Evolutionary conservation across 2,329 filamentous ascomycete genomes (phyloP), one percentile per base, ranked within the genome.

Genomic region (Annulohypoxylon truncatum): DNA sequence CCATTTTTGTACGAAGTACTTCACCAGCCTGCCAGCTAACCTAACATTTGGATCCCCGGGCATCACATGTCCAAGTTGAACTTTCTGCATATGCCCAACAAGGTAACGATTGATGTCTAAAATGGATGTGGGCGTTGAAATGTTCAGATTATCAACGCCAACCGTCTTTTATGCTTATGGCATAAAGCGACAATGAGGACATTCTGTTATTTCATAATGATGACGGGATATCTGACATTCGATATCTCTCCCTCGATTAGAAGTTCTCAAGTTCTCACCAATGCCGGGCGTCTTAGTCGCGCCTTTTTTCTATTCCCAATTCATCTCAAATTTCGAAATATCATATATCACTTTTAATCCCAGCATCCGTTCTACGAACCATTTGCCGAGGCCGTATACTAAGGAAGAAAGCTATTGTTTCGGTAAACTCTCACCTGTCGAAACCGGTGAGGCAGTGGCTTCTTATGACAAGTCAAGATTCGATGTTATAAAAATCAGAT

Each of bases 281-380:
- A 44, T 61, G 57, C 50, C 47, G 52, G 51, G 24, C n/a, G 22
- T 44, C 50, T 58, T 44, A 50, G 47, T 40, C 26, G 47, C 42
- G 26, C 42, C 33, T 59, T 33, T 35, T 26, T 2, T 24, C 20
- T 28, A 22, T 12, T 28, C 13, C 26, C 3, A 42, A 20, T 20
- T 20, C 28, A 24, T 56, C 51, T 65, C 58, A 65, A 61, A 52
- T 65, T 52, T 66, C 58, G 8, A 48, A 64, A 26, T 68, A 58
- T 70, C 61, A 70, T 66, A 60, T 66, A 61, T 70, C 67, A 70
- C 48, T 63, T 67, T 67, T 68, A 64, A 66, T 68, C 67, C 67
- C 18, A 33, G 61, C 47, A 60, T 13, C 61, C 51, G 48, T 61
- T 63, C 20, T 31, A 51, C 42, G 61, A 68, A 70, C 61, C 59